Base-by-base conservation (phyloP, 2,329 filamentous ascomycete genomes). In the Xylaria digitata region DNA sequence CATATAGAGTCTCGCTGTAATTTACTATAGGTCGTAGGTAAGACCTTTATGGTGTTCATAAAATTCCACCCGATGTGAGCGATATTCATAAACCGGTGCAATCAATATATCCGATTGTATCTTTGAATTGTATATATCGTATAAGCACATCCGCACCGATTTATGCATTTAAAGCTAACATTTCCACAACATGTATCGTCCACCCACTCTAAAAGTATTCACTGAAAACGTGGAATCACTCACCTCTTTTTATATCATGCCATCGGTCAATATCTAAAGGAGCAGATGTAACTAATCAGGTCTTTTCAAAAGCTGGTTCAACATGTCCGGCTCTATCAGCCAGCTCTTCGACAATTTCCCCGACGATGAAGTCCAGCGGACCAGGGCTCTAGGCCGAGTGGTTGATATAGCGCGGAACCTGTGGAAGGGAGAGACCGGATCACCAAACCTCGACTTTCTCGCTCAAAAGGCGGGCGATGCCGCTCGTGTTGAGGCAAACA, bases 401-500 rank as follows among this genome's bases (percentile, higher is more conserved):
- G 73, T 85, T 45, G 72, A 72, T 7, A 73, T 74, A 2, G 81
- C 82, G 17, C 76, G 79, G 54, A 72, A 82, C 19, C 76, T 83
- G 3, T 83, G 82, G 77, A 75, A 79, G 40, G 72, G 37, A 5
- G 48, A 64, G 2, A 62, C 82, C 6, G 76, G 77, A 0, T 80
- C 79, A 0, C 70, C 76, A 8, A 78, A 83, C 0, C 76, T 89
- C 17, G 83, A 85, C 60, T 62, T 72, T 1, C 77, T 86, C 45
- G 83, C 84, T 1, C 82, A 87, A 73, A 84, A 83, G 63, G 74
- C 89, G 0, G 87, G 83, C 0, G 83, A 89, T 70, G 84, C 82
- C 5, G 87, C 86, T 69, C 81, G 87, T 73, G 82, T 86, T 73
- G 87, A 81, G 46, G 81, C 82, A 52, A 90, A 87, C 86, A 82